These are phyloP conservation scores for Poronia punctata DNA, from an alignment of 495 filamentous ascomycete species.

Conservation along the genomic window DNA sequence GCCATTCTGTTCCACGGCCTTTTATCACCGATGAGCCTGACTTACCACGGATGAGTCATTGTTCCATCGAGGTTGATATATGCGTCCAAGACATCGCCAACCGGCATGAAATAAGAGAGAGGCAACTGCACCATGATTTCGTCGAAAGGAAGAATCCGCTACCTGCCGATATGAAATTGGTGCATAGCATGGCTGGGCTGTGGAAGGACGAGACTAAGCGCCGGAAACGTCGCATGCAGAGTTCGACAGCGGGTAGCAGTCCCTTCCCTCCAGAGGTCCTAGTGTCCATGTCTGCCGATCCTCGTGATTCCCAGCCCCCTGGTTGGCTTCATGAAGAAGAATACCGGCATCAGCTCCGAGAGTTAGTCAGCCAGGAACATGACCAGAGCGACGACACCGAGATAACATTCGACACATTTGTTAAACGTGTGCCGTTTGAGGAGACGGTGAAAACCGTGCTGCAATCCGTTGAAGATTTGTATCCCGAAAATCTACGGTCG, in stretches of 20 bases:
- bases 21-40: slow-evolving; percentile 53
- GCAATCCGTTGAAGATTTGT: slow-evolving; percentile 83
- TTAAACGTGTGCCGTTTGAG: slow-evolving; percentile 45
- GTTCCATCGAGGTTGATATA: slow-evolving; percentile 81
- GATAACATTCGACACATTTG: slow-evolving; percentile 57
- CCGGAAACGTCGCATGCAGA: slow-evolving; percentile 61
- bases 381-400: slow-evolving; percentile 37
- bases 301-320: slow-evolving; percentile 56
- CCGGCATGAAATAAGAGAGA: slow-evolving; percentile 59
- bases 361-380: slow-evolving; percentile 57
- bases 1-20: slow-evolving; percentile 42
- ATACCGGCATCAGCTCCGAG: slow-evolving; percentile 54
- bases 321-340: slow-evolving; percentile 93
- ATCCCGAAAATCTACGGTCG: slow-evolving; percentile 54
- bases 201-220: slow-evolving; percentile 88
- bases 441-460: slow-evolving; percentile 62
- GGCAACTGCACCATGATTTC: slow-evolving; percentile 82
- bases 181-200: slow-evolving; percentile 87
- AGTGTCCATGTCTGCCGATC: slow-evolving; percentile 78
- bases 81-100: slow-evolving; percentile 86
- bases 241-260: slow-evolving; percentile 54
- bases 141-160: slow-evolving; percentile 62
- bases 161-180: slow-evolving; percentile 61
- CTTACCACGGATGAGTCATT: slow-evolving; percentile 76
- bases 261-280: slow-evolving; percentile 75